Evolutionary conservation across 371 early-diverging fungal species (phyloP).

Genomic region (Mortierella sp.): DNA sequence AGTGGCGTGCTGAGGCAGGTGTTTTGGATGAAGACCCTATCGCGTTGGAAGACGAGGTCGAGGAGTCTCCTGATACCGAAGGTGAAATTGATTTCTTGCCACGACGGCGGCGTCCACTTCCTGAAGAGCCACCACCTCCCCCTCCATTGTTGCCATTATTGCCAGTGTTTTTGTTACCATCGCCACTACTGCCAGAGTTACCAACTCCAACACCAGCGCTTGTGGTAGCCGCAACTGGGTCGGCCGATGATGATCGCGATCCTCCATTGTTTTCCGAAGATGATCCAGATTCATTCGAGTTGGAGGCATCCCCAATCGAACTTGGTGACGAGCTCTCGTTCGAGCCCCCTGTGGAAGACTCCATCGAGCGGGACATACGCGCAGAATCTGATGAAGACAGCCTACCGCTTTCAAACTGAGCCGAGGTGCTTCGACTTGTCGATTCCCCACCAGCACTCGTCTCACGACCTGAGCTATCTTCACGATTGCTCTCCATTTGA

Average conservation of each 20-base stretch:
- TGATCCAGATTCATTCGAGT: constrained; percentile 40
- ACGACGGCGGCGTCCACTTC: constrained; percentile 15
- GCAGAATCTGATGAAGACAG: constrained; percentile 17
- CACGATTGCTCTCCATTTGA: constrained; percentile 25
- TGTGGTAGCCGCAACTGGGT: neutral
- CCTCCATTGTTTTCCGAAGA: constrained; percentile 21
- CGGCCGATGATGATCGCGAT: constrained; percentile 18
- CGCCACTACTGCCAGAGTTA: constrained; percentile 6
- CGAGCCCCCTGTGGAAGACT: constrained; percentile 7
- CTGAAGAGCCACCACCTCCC: neutral
- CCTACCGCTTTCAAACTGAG: constrained; percentile 15
- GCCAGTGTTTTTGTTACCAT: neutral
- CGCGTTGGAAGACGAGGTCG: constrained; percentile 6
- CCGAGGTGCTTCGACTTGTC: constrained; percentile 12
- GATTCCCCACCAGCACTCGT: constrained; percentile 17
- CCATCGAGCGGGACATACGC: constrained; percentile 20
- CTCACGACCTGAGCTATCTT: constrained; percentile 24
- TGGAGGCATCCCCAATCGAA: constrained; percentile 29
- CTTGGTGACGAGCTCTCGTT: constrained; percentile 41
- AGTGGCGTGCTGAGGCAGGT: constrained; percentile 13
- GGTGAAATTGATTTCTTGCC: constrained; percentile 23
- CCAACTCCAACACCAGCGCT: neutral
- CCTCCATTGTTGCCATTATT: neutral
- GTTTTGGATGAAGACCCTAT: constrained; percentile 3
- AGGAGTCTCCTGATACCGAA: constrained; percentile 23